Base-by-base conservation (phyloP, 306 rosid genomes). In the Mucuna pruriens region DNA sequence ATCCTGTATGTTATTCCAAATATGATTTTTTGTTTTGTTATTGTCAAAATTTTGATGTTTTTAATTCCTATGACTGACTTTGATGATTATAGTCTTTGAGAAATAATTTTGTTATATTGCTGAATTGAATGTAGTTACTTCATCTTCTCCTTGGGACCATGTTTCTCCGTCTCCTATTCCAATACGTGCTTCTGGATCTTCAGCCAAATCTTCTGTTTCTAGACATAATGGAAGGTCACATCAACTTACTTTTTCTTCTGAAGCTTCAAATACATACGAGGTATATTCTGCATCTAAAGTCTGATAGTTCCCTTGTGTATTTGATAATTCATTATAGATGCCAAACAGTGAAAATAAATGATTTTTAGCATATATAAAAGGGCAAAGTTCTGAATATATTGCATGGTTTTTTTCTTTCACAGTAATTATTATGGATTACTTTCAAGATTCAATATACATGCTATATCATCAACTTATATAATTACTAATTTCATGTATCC, bases 111-210 rank as follows among this genome's bases (percentile, higher is more conserved):
- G 57, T 77, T 76, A 71, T 23, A 20, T 84, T 65, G 36, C 71
- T 79, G 73, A 79, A 63, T 71, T 84, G 80, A 62, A 25, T 80
- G 85, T 76, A 94, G 98, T 84, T 82, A 80, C 67, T 75, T 71
- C 85, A 76, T 85, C 94, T 85, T 95, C 97, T 72, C 97, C 99
- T 20, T 95, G 99, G 99, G 99, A 95, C 84, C 90, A 90, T 23
- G 84, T 93, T 71, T 93, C 98, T 76, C 97, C 99, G 38, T 93
- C 98, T 68, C 99, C 99, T 42, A 75, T 88, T 85, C 99, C 99
- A 63, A 90, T 95, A 78, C 97, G 97, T 46, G 97, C 99, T 71
- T 85, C 97, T 81, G 98, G 99, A 71, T 87, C 93, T 70, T 90
- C 98, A 58, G 78, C 80, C 66, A 91, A 80, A 78, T 85, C 92